These are phyloP conservation scores for Chalaropsis ovoidea DNA, from an alignment of 2,329 filamentous ascomycete species.

Conservation along the genomic window DNA sequence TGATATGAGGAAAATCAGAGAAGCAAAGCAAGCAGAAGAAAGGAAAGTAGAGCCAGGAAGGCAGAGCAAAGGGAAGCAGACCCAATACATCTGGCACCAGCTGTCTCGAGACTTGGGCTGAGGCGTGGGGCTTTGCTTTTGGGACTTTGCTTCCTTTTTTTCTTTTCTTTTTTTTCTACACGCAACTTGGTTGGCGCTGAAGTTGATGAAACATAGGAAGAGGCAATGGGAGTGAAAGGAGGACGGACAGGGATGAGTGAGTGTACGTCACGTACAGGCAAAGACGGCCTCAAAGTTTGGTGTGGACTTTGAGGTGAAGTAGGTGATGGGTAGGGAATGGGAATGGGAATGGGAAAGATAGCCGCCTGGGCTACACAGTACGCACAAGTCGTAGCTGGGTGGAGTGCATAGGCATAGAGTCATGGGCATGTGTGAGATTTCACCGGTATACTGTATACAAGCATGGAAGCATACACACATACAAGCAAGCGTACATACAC, in stretches of 20 bases:
- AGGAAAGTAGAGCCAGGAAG: no score
- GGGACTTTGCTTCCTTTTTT: background rate
- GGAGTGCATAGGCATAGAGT: no score
- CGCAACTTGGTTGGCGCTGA: slow-evolving; percentile 8
- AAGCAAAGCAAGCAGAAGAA: background rate
- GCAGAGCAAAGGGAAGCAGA: background rate
- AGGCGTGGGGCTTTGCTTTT: background rate
- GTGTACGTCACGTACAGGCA: background rate
- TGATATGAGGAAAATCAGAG: background rate
- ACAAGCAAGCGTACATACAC: background rate
- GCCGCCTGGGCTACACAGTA: no score
- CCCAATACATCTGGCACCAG: background rate
- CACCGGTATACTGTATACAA: background rate
- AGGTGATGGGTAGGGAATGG: background rate
- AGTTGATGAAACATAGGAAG: slow-evolving; percentile 11
- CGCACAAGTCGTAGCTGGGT: no score
- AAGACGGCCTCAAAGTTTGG: background rate
- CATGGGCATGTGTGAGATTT: background rate
- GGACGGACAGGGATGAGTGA: background rate
- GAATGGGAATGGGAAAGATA: background rate
- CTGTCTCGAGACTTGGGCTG: background rate
- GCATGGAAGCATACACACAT: background rate
- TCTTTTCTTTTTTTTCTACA: background rate
- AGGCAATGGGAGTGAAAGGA: slow-evolving; percentile 9
- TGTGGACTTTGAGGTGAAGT: background rate